Evolutionary conservation across 2,329 filamentous ascomycete genomes (phyloP).

Genomic region (Talaromyces sp.): DNA sequence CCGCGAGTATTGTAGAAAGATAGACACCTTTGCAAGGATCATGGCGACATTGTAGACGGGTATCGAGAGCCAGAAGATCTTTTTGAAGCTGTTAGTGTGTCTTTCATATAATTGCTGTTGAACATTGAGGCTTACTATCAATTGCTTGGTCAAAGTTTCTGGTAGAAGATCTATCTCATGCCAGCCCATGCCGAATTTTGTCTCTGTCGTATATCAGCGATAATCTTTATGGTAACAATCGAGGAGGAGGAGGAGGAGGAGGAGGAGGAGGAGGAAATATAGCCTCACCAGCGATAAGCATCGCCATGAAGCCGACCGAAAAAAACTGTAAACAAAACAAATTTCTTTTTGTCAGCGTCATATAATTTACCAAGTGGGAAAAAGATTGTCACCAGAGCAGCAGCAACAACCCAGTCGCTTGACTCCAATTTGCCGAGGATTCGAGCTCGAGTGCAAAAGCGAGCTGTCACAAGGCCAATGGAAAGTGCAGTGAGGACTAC

Average conservation of each 20-base stretch:
- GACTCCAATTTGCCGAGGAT: slow-evolving; percentile 29
- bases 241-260: not conserved
- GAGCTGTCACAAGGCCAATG: slow-evolving; percentile 23
- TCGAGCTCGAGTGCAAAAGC: slow-evolving; percentile 28
- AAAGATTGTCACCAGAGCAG: slow-evolving; percentile 24
- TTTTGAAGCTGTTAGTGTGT: not conserved
- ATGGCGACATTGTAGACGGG: slow-evolving; percentile 36
- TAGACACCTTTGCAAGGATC: slow-evolving; percentile 42
- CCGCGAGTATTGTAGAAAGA: slow-evolving; percentile 47
- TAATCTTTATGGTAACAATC: not conserved
- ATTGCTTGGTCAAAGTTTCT: slow-evolving; percentile 23
- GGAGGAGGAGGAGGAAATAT: no score
- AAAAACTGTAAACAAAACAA: not conserved
- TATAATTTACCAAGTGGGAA: not conserved
- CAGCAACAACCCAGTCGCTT: slow-evolving; percentile 34
- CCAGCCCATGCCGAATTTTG: slow-evolving; percentile 32
- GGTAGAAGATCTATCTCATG: slow-evolving; percentile 28
- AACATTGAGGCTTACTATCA: slow-evolving; percentile 23
- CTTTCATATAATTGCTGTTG: not conserved
- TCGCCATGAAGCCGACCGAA: slow-evolving; percentile 23
- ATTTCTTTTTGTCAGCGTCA: not conserved
- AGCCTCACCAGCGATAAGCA: slow-evolving; percentile 23
- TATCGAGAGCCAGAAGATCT: slow-evolving; percentile 37
- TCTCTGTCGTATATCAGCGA: slow-evolving; percentile 15
- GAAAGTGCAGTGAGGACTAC: slow-evolving; percentile 29